Base-by-base conservation (phyloP, 2,329 filamentous ascomycete genomes). In the Trichocomaceae sp. region DNA sequence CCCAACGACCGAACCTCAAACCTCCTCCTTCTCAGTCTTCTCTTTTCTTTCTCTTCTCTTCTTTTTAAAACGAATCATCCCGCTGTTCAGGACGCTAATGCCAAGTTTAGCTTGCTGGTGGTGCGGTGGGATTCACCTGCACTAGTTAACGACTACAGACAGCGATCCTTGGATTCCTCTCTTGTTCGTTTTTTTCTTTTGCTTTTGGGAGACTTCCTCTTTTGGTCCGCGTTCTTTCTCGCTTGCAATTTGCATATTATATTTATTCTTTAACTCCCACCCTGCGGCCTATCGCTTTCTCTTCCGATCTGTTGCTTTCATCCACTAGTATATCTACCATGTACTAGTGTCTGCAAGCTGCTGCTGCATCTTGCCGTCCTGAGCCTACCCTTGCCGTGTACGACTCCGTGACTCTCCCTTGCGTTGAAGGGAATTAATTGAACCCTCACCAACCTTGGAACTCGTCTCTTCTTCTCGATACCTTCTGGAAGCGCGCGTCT, bases 341-440 rank as follows among this genome's bases (percentile, higher is more conserved):
- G 17, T 49, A 17, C 31, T 13, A 5, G 1, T 54, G 47, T 31
- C 37, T 42, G 54, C 50, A 50, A 56, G 42, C 54, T 52, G 42
- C 54, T 52, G 42, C 54, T 56, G 54, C 54, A 56, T 49, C 37
- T 20, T 39, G 44, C 44, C 22, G n/a, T 52, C 49, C 17, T 49
- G 45, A 52, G 10, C 49, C 52, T 45, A 45, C 39, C 42, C 49
- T 41, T 17, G 33, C 49, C 37, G 26, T 41, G 23, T 7, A 26
- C 23, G 23, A 31, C 49, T n/a, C 49, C 20, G 49, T 45, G 39
- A 44, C 42, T 10, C 49, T 51, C 49, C 54, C 54, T 52, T 56
- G 50, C 54, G n/a, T 56, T 45, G 20, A 52, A 44, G 46, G 45
- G 42, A 52, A 45, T 45, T 33, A 15, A 33, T 26, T 26, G 23